These are phyloP conservation scores for Bidens hawaiensis DNA, from an alignment of 140 eudicot genomes.

Conservation along the genomic window DNA sequence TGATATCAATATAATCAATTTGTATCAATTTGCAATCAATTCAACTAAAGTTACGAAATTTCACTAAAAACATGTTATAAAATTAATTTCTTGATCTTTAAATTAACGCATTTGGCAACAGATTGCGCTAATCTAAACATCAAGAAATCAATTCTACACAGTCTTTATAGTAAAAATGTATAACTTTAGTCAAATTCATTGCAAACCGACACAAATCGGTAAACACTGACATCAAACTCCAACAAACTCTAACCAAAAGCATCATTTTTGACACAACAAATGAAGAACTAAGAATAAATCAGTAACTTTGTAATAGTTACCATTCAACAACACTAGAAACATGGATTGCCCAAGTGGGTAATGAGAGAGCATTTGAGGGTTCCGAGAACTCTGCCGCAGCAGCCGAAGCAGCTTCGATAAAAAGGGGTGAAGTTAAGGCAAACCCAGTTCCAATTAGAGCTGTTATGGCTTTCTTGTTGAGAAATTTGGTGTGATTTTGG, in stretches of 20 bases:
- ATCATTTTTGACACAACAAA: no score
- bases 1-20: no score
- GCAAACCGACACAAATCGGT: background rate
- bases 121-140: background rate
- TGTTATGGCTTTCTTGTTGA: slow-evolving; percentile 20
- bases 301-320: slow-evolving; percentile 20
- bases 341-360: slow-evolving; percentile 97
- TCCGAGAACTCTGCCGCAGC: slow-evolving; percentile 47
- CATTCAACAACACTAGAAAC: slow-evolving; percentile 98
- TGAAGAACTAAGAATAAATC: background rate
- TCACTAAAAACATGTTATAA: no score
- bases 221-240: background rate
- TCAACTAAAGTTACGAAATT: no score
- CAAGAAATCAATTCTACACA: background rate
- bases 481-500: background rate
- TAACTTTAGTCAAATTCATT: background rate
- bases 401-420: slow-evolving; percentile 42
- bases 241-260: background rate
- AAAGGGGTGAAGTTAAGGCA: slow-evolving; percentile 41
- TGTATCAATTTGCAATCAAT: no score
- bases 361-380: slow-evolving; percentile 89
- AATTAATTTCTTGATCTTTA: no score
- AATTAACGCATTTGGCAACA: no score
- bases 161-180: background rate
- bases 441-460: slow-evolving; percentile 54